Conservation (phyloP, 148 eudicot genomes). For the Cornus suecica region DNA sequence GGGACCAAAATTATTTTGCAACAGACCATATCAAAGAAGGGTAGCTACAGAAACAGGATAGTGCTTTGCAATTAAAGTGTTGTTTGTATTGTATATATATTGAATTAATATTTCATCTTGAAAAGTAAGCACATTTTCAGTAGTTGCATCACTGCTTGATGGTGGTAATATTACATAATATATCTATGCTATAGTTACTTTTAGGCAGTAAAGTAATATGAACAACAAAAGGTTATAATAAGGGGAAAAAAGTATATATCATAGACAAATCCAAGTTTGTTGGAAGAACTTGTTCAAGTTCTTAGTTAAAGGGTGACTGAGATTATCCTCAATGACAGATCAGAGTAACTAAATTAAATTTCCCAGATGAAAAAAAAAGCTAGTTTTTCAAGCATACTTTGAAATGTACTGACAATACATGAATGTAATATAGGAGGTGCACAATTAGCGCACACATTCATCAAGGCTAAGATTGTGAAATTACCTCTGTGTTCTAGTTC, state of each 20-base stretch:
- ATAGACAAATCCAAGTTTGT: background rate
- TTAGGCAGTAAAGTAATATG: background rate
- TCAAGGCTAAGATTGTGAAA: background rate
- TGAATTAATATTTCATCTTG: too few relatives aligned
- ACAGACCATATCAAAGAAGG: background rate
- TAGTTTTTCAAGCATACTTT: background rate
- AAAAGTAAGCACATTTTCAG: too few relatives aligned
- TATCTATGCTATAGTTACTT: background rate
- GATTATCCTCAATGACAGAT: background rate
- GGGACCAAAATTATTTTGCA: background rate
- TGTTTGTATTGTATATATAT: too few relatives aligned
- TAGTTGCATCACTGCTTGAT: too few relatives aligned
- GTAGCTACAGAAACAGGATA: background rate
- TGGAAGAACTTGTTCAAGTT: conserved; percentile 1
- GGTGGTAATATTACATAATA: too few relatives aligned
- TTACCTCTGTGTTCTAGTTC: background rate
- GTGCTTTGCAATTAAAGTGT: background rate
- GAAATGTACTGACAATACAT: background rate
- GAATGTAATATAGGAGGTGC: too few relatives aligned
- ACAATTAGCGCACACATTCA: background rate
- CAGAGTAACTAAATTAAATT: too few relatives aligned
- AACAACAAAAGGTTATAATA: background rate
- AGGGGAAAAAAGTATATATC: background rate
- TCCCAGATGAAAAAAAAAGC: too few relatives aligned
- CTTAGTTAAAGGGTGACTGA: background rate